These are phyloP conservation scores for Phytophthora crassamura DNA, from an alignment of 352 stramenopile genomes.

Conservation along the genomic window DNA sequence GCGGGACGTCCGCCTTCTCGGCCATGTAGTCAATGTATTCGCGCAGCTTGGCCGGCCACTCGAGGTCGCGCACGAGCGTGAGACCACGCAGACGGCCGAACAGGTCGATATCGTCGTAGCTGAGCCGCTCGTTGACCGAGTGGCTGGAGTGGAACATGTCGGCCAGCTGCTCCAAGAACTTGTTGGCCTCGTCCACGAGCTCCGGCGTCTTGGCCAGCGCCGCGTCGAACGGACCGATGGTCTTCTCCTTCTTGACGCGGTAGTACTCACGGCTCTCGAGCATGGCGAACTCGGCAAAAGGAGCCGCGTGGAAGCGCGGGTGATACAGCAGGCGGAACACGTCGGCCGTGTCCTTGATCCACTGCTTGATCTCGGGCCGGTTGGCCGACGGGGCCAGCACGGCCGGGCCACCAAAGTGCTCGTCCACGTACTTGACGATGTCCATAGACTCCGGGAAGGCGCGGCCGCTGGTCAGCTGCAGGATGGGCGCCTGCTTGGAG, in stretches of 20 bases:
- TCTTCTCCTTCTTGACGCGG: constrained; percentile 56
- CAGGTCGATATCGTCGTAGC: constrained; percentile 71
- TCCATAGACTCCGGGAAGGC: constrained; percentile 66
- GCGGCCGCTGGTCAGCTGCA: constrained; percentile 48
- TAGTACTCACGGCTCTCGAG: constrained; percentile 61
- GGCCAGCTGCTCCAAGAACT: constrained; percentile 42
- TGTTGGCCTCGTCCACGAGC: constrained; percentile 51
- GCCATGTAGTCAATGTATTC: constrained; percentile 65
- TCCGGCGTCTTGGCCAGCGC: constrained; percentile 51
- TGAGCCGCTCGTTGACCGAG: constrained; percentile 56
- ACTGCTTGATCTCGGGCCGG: constrained; percentile 52
- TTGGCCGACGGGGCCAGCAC: constrained; percentile 40
- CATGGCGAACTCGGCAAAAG: constrained; percentile 60
- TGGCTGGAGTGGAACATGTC: constrained; percentile 49
- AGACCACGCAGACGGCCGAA: constrained; percentile 57
- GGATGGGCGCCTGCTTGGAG: constrained; percentile 60
- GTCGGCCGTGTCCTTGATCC: constrained; percentile 46
- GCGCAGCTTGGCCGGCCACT: constrained; percentile 59
- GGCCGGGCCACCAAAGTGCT: constrained; percentile 47
- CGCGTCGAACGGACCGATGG: constrained; percentile 45
- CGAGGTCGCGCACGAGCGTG: constrained; percentile 59
- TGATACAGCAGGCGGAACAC: constrained; percentile 49
- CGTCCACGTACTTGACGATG: constrained; percentile 70
- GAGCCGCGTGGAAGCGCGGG: constrained; percentile 48
- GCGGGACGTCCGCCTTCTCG: constrained; percentile 49